phyloP scores from a whole-genome alignment of 1,284 basidiomycete genomes.

The Cerrena zonata region DNA sequence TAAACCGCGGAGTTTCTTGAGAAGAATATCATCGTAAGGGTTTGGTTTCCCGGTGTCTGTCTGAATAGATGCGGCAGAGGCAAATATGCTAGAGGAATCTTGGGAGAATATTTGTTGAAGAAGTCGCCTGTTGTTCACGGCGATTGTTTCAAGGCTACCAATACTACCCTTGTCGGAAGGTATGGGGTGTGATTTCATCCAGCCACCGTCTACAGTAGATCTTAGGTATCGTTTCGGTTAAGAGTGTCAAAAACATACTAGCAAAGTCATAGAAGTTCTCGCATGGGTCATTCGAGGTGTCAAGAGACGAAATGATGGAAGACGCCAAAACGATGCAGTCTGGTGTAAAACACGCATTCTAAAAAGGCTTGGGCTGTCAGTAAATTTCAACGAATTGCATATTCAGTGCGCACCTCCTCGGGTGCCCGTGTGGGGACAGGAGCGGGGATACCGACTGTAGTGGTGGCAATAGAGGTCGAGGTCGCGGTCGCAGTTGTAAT shows the following conservation, averaged over 20 bases:
- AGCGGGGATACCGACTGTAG: conserved; percentile 15
- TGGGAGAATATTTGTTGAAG: conserved; percentile 47
- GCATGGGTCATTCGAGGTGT: conserved; percentile 84
- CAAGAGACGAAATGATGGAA: conserved; percentile 75
- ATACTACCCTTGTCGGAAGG: conserved; percentile 77
- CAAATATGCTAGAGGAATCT: conserved; percentile 20
- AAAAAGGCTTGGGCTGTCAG: conserved; percentile 7
- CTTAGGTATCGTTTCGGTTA: conserved; percentile 6
- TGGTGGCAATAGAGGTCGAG: conserved; percentile 28
- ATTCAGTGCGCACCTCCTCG: conserved; percentile 35
- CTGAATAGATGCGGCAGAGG: conserved; percentile 9
- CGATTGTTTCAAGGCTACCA: conserved; percentile 57
- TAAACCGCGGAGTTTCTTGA: conserved; percentile 75
- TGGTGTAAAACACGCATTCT: conserved; percentile 70
- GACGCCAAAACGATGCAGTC: conserved; percentile 84
- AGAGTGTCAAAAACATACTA: conserved; percentile 44
- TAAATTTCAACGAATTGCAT: background rate
- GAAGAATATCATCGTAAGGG: conserved; percentile 60
- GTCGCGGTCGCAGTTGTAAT: conserved; percentile 25
- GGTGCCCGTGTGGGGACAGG: conserved; percentile 43
- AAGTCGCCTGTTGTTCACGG: conserved; percentile 59
- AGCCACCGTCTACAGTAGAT: conserved; percentile 61
- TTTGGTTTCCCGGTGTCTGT: conserved; percentile 12
- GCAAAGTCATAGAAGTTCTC: conserved; percentile 93
- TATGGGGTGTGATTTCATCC: conserved; percentile 74